Conservation (phyloP, 179 eudicot species). For the Beta macrorhiza region DNA sequence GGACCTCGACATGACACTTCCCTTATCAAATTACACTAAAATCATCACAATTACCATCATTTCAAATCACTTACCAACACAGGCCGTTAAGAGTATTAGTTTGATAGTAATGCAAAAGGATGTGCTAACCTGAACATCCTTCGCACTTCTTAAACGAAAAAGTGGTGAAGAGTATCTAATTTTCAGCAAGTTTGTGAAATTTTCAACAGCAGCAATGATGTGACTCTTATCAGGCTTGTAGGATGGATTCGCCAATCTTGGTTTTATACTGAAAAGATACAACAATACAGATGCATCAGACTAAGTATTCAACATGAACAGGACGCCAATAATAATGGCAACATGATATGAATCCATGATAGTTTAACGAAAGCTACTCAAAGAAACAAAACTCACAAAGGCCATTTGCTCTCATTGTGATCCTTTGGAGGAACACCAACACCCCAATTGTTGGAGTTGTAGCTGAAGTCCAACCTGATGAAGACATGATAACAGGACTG, state of each 20-base stretch:
- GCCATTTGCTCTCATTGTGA: conserved; percentile 83
- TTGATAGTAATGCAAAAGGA: background rate
- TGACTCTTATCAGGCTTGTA: conserved; percentile 80
- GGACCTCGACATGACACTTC: too few species aligned
- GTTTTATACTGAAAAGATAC: conserved; percentile 57
- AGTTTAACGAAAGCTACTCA: background rate
- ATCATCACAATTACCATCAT: too few species aligned
- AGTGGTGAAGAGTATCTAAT: conserved; percentile 97
- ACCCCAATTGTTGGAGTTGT: conserved; percentile 87
- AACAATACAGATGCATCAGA: background rate
- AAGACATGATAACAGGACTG: conserved; percentile 22
- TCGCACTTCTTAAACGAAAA: conserved; percentile 69
- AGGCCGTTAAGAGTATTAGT: background rate
- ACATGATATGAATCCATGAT: background rate
- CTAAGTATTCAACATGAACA: conserved; percentile 5
- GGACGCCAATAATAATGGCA: background rate
- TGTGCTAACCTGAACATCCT: conserved; percentile 69
- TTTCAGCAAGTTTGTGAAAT: conserved; percentile 54
- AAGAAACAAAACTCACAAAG: conserved; percentile 55
- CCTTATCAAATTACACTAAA: background rate
- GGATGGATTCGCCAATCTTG: conserved; percentile 74
- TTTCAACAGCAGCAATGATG: conserved; percentile 74
- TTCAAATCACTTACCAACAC: too few species aligned
- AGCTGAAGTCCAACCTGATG: conserved; percentile 86
- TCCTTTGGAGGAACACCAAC: conserved; percentile 91